Evolutionary conservation across 2,329 filamentous ascomycete species (phyloP).

Genomic region (Hawksworthiomyces lignivorus): DNA sequence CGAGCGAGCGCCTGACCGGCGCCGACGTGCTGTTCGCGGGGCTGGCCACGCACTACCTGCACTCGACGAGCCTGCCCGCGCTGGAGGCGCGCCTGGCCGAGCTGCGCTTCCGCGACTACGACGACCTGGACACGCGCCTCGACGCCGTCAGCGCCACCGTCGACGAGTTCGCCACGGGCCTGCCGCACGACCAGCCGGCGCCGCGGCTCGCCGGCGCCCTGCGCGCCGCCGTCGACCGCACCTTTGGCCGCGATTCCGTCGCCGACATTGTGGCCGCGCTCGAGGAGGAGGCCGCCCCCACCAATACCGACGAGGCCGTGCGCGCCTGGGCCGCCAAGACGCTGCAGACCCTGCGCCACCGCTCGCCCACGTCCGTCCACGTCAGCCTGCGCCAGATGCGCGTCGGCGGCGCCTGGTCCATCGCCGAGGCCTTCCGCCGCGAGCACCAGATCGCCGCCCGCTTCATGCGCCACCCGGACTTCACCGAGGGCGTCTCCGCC

Average conservation of each 20-base stretch:
- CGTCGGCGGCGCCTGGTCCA: slow-evolving; percentile 66
- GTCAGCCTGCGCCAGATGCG: slow-evolving; percentile 81
- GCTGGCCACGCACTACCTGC: slow-evolving; percentile 90
- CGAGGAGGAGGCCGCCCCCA: slow-evolving; percentile 43
- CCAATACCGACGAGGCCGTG: slow-evolving; percentile 49
- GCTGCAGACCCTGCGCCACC: slow-evolving; percentile 62
- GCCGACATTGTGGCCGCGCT: slow-evolving; percentile 64
- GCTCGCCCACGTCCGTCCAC: slow-evolving; percentile 80
- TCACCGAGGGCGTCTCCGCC: slow-evolving; percentile 82
- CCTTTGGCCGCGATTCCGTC: slow-evolving; percentile 62
- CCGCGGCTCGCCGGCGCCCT: slow-evolving; percentile 60
- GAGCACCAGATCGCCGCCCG: slow-evolving; percentile 77
- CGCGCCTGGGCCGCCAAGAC: slow-evolving; percentile 74
- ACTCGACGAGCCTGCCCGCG: slow-evolving; percentile 76
- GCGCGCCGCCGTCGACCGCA: slow-evolving; percentile 76
- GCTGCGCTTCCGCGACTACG: slow-evolving; percentile 77
- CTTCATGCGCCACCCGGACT: slow-evolving; percentile 91
- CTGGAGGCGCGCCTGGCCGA: slow-evolving; percentile 83
- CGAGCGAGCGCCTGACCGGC: slow-evolving; percentile 74
- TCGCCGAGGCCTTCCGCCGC: slow-evolving; percentile 73
- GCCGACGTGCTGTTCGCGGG: slow-evolving; percentile 85
- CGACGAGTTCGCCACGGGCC: slow-evolving; percentile 80
- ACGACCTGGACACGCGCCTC: slow-evolving; percentile 54
- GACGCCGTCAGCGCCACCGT: slow-evolving; percentile 76
- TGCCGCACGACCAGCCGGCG: slow-evolving; percentile 68